A percentile compares a stretch with the other conserved stretches of the same genome.
These are phyloP conservation scores for Alopecurus myosuroides DNA, from an alignment of 176 grass and related monocot genomes.

Conservation along the genomic window DNA sequence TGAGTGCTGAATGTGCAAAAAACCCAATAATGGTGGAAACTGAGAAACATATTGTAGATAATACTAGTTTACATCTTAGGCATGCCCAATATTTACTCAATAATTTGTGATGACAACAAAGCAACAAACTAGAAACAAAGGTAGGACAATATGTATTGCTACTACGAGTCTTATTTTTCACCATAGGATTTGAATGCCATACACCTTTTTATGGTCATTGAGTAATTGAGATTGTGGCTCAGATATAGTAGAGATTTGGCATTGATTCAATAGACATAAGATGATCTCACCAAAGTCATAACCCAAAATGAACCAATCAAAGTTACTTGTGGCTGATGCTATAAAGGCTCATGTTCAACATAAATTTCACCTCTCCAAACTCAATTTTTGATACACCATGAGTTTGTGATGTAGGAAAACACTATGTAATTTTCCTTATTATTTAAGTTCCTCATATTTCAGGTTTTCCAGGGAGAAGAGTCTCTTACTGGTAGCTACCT, in stretches of 20 bases:
- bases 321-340: too few species aligned
- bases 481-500: too few species aligned
- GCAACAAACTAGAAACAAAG: neutral
- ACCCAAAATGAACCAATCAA: too few species aligned
- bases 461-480: too few species aligned
- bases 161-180: neutral
- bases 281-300: neutral
- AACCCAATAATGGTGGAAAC: neutral
- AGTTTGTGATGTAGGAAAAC: too few species aligned
- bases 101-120: neutral
- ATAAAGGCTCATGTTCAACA: too few species aligned
- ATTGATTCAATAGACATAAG: neutral
- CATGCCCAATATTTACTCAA: neutral
- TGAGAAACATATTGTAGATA: neutral
- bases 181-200: neutral
- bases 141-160: neutral
- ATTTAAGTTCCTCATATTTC: too few species aligned
- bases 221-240: neutral
- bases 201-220: neutral
- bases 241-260: neutral
- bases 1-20: neutral
- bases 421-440: too few species aligned
- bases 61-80: neutral
- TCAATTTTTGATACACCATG: too few species aligned
- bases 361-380: too few species aligned